These are phyloP conservation scores for Zygosaccharomyces sapae DNA, from an alignment of 1,139 yeast genomes.

Conservation along the genomic window DNA sequence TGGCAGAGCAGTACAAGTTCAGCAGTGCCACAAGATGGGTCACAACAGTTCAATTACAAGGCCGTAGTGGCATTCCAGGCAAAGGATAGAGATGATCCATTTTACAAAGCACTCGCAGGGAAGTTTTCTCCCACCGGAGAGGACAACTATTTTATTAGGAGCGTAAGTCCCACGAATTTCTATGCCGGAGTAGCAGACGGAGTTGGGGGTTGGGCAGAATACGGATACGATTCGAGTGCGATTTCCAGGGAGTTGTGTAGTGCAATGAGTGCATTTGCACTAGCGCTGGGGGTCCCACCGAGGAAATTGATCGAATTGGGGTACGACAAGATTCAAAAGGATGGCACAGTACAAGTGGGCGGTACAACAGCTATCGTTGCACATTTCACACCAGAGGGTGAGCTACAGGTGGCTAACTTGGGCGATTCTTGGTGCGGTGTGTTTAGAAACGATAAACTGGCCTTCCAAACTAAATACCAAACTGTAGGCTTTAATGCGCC, in stretches of 20 bases:
- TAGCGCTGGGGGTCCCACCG: constrained; percentile 40
- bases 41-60: constrained; percentile 39
- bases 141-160: constrained; percentile 68
- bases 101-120: constrained; percentile 37
- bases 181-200: constrained; percentile 93
- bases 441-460: constrained; percentile 60
- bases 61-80: constrained; percentile 71
- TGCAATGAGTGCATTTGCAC: constrained; percentile 35
- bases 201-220: constrained; percentile 95
- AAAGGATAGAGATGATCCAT: constrained; percentile 54
- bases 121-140: constrained; percentile 70
- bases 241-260: constrained; percentile 66
- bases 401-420: constrained; percentile 65
- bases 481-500: constrained; percentile 91
- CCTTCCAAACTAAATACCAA: constrained; percentile 70
- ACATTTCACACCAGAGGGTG: constrained; percentile 53
- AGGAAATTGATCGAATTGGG: constrained; percentile 51
- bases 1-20: not conserved
- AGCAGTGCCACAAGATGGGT: constrained; percentile 6
- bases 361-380: constrained; percentile 96
- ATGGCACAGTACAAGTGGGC: constrained; percentile 74
- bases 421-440: constrained; percentile 97
- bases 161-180: constrained; percentile 39
- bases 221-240: constrained; percentile 85
- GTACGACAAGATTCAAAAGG: constrained; percentile 48